phyloP scores from a whole-genome alignment of 805 yeast genomes.

The Myxozyma nipponensis region DNA sequence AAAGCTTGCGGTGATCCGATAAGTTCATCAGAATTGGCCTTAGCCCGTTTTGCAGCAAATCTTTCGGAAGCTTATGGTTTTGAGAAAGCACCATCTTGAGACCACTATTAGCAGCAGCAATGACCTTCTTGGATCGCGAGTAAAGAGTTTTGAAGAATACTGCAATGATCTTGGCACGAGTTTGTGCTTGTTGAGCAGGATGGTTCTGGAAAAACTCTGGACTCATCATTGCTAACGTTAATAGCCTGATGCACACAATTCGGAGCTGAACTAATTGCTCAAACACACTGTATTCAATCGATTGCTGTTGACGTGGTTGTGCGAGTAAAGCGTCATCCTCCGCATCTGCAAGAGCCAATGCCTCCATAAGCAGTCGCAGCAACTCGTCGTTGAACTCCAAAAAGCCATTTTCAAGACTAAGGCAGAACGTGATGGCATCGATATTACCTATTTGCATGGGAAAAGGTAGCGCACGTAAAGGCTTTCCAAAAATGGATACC shows the following conservation, averaged over 20 bases:
- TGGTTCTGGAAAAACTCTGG: conserved; percentile 73
- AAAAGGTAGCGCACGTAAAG: conserved; percentile 92
- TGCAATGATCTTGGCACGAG: conserved; percentile 80
- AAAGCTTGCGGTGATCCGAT: conserved; percentile 86
- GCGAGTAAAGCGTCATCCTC: conserved; percentile 94
- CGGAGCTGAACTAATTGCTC: conserved; percentile 83
- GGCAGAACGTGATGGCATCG: conserved; percentile 92
- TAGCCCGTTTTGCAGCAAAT: conserved; percentile 87
- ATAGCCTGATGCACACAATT: conserved; percentile 80
- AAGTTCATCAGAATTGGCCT: conserved; percentile 94
- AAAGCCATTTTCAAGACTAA: conserved; percentile 75
- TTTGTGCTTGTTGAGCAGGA: conserved; percentile 50
- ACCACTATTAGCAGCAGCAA: conserved; percentile 91
- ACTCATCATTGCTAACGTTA: conserved; percentile 78
- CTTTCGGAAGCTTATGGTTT: conserved; percentile 87
- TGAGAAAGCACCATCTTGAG: conserved; percentile 77
- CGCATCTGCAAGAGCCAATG: conserved; percentile 91
- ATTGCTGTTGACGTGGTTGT: conserved; percentile 54
- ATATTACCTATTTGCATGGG: conserved; percentile 98
- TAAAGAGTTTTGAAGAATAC: conserved; percentile 92
- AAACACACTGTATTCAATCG: conserved; percentile 80
- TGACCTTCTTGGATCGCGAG: conserved; percentile 77
- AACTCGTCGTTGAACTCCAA: conserved; percentile 85
- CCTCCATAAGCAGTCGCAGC: conserved; percentile 79
- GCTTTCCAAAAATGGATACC: conserved; percentile 95